These are phyloP conservation scores for Aspergillus conjunctus DNA, from an alignment of 495 filamentous ascomycete species.

Conservation along the genomic window DNA sequence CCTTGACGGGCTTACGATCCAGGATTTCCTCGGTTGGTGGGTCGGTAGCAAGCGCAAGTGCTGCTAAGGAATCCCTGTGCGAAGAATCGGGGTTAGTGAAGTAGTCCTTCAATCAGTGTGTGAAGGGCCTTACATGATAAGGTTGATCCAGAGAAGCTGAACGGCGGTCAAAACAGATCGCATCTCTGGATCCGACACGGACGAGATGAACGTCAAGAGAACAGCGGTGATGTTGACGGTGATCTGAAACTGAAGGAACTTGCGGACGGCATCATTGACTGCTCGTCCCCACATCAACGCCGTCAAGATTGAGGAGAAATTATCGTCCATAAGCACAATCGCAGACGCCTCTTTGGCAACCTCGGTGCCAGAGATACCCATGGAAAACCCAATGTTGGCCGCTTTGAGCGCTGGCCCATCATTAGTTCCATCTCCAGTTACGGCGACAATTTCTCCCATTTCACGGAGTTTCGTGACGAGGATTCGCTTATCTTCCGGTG, in stretches of 20 bases:
- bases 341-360: conserved; percentile 81
- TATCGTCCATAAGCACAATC: conserved; percentile 84
- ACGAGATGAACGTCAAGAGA: conserved; percentile 71
- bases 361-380: conserved; percentile 61
- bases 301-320: conserved; percentile 76
- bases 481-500: conserved; percentile 65
- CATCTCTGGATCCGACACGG: conserved; percentile 59
- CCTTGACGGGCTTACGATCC: conserved; percentile 69
- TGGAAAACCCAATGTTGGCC: conserved; percentile 77
- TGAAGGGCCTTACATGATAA: conserved; percentile 57
- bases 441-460: conserved; percentile 80
- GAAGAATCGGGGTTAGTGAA: conserved; percentile 59
- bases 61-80: conserved; percentile 44
- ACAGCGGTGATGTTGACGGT: conserved; percentile 84
- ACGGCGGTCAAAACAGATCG: conserved; percentile 73
- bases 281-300: conserved; percentile 81
- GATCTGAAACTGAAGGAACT: conserved; percentile 79
- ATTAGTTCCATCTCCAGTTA: conserved; percentile 95
- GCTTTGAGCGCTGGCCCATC: conserved; percentile 89
- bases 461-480: conserved; percentile 72
- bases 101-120: neutral
- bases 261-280: conserved; percentile 82
- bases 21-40: conserved; percentile 71
- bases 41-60: conserved; percentile 77
- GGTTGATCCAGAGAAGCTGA: conserved; percentile 80